phyloP scores from a whole-genome alignment of 2,329 filamentous ascomycete genomes.

The Talaromyces pinophilus region DNA sequence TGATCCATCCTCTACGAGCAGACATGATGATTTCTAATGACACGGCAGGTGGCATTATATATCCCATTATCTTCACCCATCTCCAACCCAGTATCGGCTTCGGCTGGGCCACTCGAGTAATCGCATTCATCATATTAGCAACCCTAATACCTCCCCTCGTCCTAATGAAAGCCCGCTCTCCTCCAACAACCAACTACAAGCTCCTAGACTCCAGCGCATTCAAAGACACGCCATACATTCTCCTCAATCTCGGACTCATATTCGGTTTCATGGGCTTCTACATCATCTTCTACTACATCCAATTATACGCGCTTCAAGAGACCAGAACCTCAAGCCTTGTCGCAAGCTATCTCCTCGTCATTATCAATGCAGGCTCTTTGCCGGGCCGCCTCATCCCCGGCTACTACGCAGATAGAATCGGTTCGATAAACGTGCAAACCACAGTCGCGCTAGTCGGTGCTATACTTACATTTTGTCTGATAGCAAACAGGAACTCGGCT shows the following conservation, averaged over 20 bases:
- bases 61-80: constrained; percentile 63
- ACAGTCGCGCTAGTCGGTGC: not conserved
- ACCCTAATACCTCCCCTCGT: constrained; percentile 56
- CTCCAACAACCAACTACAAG: constrained; percentile 32
- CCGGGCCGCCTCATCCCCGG: constrained; percentile 13
- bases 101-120: constrained; percentile 59
- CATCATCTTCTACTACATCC: constrained; percentile 46
- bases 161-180: constrained; percentile 46
- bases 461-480: constrained; percentile 15
- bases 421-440: constrained; percentile 11
- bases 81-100: constrained; percentile 58
- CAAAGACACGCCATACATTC: constrained; percentile 42
- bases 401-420: constrained; percentile 13
- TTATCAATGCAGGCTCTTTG: constrained; percentile 14
- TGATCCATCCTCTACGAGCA: not conserved
- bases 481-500: constrained; percentile 1
- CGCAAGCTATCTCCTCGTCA: constrained; percentile 8
- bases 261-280: constrained; percentile 52
- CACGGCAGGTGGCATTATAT: constrained; percentile 55
- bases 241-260: constrained; percentile 42
- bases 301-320: constrained; percentile 13
- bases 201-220: constrained; percentile 44
- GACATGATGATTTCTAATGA: constrained; percentile 5
- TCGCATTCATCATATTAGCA: constrained; percentile 62
- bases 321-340: not conserved